phyloP scores from a whole-genome alignment of 1,139 yeast genomes.

The Yarrowia galli region DNA sequence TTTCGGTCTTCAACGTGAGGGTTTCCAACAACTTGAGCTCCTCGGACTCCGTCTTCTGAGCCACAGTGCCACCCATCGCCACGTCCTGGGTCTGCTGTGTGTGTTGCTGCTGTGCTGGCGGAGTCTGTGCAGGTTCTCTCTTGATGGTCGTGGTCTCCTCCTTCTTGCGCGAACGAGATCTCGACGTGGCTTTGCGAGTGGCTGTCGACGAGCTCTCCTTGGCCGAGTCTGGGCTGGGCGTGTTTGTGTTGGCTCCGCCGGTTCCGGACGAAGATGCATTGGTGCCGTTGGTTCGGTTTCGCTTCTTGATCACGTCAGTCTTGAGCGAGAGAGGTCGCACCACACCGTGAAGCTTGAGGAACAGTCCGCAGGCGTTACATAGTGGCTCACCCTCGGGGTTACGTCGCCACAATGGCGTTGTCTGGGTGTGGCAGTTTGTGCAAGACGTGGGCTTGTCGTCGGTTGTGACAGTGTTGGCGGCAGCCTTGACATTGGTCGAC shows the following conservation, averaged over 20 bases:
- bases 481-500: background rate
- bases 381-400: slow-evolving; percentile 89
- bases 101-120: background rate
- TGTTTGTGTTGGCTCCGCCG: slow-evolving; percentile 10
- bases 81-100: background rate
- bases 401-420: slow-evolving; percentile 92
- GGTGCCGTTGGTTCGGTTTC: slow-evolving; percentile 51
- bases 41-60: slow-evolving; percentile 7
- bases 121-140: background rate
- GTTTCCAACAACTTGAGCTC: slow-evolving; percentile 22
- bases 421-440: slow-evolving; percentile 86
- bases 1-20: slow-evolving; percentile 34
- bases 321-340: slow-evolving; percentile 86
- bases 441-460: slow-evolving; percentile 54
- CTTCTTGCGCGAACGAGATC: slow-evolving; percentile 9
- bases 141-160: background rate
- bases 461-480: background rate
- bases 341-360: slow-evolving; percentile 86
- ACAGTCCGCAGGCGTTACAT: slow-evolving; percentile 92
- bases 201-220: background rate
- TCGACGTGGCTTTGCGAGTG: background rate
- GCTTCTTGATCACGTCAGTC: slow-evolving; percentile 87
- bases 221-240: slow-evolving; percentile 18
- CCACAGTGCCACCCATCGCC: background rate
- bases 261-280: slow-evolving; percentile 1